Evolutionary conservation across 805 yeast species (phyloP), one percentile per base, ranked within the genome.

Genomic region (Wickerhamiella alocasiicola): DNA sequence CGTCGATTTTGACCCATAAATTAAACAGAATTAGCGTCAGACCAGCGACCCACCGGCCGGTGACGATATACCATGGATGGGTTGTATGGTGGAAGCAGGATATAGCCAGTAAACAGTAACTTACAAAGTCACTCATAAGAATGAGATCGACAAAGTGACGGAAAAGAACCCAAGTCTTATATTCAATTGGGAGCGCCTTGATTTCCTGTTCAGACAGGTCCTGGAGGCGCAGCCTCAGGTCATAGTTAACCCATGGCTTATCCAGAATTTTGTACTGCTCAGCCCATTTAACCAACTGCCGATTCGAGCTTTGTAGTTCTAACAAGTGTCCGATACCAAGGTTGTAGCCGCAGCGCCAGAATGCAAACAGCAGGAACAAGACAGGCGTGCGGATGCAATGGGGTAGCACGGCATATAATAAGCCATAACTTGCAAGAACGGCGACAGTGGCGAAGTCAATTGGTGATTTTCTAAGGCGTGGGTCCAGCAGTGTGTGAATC

Each of bases 1-100:
- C 94, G 57, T 83, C 87, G 18, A 81, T 62, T 56, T 82, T 82
- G 35, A 82, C 94, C 85, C 91, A 79, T 21, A 79, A 64, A 54
- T 82, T 82, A 64, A 83, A 80, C 15, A 79, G 44, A 45, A 81
- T 74, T 50, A 82, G 67, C 4, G 62, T 47, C 1, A 67, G 50
- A n/a, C 94, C 94, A 12, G 76, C 59, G 1, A 62, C 41, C 55
- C 81, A 62, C 52, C 85, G 67, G 27, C 65, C 26, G 63, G 71
- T 42, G 61, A 67, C 53, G 32, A 62, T 52, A 21, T 59, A 49
- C 13, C 81, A 82, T 3, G 48, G 39, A 26, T 46, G 46, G 29
- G 24, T 18, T 2, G 48, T 46, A 15, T 21, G 21, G 31, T 46
- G 46, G 21, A 46, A 28, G 19, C 41, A 39, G 33, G 43, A 30